Evolutionary conservation across 345 rosid genomes (phyloP).

Genomic region (Linum trigynum): DNA sequence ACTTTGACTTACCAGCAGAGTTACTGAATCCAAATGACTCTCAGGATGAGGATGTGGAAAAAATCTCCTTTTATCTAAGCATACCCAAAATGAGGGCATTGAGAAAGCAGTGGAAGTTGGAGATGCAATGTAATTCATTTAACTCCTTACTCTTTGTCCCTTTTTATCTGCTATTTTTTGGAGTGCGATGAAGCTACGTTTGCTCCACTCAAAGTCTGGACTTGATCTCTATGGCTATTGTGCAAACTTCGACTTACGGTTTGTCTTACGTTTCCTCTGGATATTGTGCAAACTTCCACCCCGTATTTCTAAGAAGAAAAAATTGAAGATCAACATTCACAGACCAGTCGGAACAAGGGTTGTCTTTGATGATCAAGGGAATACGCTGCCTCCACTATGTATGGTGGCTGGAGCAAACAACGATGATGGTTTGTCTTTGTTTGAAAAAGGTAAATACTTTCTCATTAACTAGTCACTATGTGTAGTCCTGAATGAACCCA

Average conservation of each 20-base stretch:
- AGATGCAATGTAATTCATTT: slow-evolving; percentile 33
- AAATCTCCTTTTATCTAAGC: slow-evolving; percentile 30
- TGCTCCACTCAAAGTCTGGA: background rate
- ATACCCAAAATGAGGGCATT: slow-evolving; percentile 23
- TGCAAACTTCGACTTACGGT: slow-evolving; percentile 42
- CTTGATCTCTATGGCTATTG: background rate
- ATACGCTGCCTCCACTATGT: slow-evolving; percentile 68
- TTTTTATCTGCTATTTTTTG: no score
- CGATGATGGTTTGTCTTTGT: slow-evolving; percentile 25
- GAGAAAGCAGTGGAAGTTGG: slow-evolving; percentile 26
- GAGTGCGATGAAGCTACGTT: no score
- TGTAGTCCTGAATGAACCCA: background rate
- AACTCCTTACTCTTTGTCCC: background rate
- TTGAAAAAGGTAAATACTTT: slow-evolving; percentile 54
- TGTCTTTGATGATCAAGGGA: slow-evolving; percentile 82
- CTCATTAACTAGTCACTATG: background rate
- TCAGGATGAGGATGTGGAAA: slow-evolving; percentile 30
- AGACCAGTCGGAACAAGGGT: slow-evolving; percentile 75
- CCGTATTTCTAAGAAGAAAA: slow-evolving; percentile 68
- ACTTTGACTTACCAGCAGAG: slow-evolving; percentile 1
- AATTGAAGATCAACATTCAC: slow-evolving; percentile 72
- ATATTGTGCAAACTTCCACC: slow-evolving; percentile 45
- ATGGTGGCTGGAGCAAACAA: slow-evolving; percentile 45
- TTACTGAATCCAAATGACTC: slow-evolving; percentile 11
- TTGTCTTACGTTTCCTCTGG: background rate